Evolutionary conservation across 768 basidiomycete species (phyloP).

Genomic region (Auriscalpium vulgare): DNA sequence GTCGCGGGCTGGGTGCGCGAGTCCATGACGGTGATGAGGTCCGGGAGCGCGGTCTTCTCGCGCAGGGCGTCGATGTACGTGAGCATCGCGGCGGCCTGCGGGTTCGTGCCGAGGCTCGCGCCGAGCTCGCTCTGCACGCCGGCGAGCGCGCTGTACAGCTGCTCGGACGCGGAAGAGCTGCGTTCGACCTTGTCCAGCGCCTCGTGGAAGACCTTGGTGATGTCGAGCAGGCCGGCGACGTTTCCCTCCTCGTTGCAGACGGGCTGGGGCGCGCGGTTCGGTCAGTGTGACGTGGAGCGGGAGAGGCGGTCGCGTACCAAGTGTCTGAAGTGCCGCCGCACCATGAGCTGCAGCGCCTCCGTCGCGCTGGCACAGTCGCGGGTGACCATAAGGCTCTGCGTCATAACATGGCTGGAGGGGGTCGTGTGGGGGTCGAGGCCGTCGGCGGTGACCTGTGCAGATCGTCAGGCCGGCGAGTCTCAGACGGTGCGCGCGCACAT

Average conservation of each 20-base stretch:
- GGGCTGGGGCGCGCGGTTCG: slow-evolving; percentile 45
- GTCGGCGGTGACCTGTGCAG: slow-evolving; percentile 82
- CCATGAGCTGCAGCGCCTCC: slow-evolving; percentile 97
- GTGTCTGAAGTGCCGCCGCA: slow-evolving; percentile 92
- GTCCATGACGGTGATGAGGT: slow-evolving; percentile 93
- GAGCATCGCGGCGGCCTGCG: slow-evolving; percentile 96
- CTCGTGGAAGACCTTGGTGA: slow-evolving; percentile 99
- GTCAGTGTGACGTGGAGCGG: too few relatives aligned
- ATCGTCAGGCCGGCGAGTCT: background rate
- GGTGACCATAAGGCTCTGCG: slow-evolving; percentile 97
- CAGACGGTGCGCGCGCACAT: slow-evolving; percentile 19
- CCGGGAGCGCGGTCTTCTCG: slow-evolving; percentile 94
- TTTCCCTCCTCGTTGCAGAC: slow-evolving; percentile 99
- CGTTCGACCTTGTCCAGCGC: slow-evolving; percentile 97
- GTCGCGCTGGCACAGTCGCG: slow-evolving; percentile 97
- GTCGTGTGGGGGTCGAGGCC: slow-evolving; percentile 91
- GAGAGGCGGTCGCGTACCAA: slow-evolving; percentile 45
- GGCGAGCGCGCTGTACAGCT: slow-evolving; percentile 92
- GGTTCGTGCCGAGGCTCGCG: slow-evolving; percentile 62
- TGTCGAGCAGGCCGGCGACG: slow-evolving; percentile 95
- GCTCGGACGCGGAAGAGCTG: slow-evolving; percentile 92
- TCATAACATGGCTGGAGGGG: slow-evolving; percentile 93
- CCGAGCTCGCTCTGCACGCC: slow-evolving; percentile 97
- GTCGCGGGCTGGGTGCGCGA: slow-evolving; percentile 90
- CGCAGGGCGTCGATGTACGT: slow-evolving; percentile 93